Evolutionary conservation across 169 alveolate species (phyloP), one percentile per base, ranked within the genome.

Genomic region (Plasmodium fragile): DNA sequence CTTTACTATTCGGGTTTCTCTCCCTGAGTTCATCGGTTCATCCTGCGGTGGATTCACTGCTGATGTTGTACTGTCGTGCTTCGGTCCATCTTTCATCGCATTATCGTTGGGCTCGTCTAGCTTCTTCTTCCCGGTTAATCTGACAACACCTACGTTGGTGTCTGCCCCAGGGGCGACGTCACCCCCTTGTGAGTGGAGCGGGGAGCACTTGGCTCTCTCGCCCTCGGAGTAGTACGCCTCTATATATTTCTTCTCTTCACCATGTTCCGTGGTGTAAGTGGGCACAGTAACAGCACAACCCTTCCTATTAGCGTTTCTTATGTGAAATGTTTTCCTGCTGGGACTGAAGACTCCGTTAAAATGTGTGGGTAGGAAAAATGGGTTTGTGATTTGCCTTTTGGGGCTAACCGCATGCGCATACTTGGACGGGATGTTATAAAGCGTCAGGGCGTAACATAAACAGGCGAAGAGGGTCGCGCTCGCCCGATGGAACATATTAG

Each of bases 401-500:
- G 71, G 43, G 70, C 45, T 16, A 30, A 65, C 11, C 28, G 49
- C 89, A 65, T 53, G 80, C n/a, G 53, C 78, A 77, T 36, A 13
- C 70, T 41, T 87, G 49, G 30, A 75, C 41, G n/a, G 5, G 28
- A 65, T 41, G 11, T 4, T 87, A 45, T 71, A 87, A 55, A 75
- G 70, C 49, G 53, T 41, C 71, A 87, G 71, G 55, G 80, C 43
- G 70, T 71, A 81, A 91, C 36, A 77, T 65, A 91, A 59, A 91
- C 45, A 70, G 22, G 84, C 72, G 39, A 91, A 22, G 69, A 65
- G 34, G 36, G 39, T 39, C 25, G 69, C 82, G 39, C 79, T 79
- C 72, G 32, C n/a, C 13, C 59, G 81, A 80, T 71, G 65, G 73
- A 81, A 91, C 94, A 91, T 91, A 91, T 91, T 91, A 91, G 52